These are phyloP conservation scores for Boletus rubescentipes DNA, from an alignment of 768 basidiomycete species.

Conservation along the genomic window DNA sequence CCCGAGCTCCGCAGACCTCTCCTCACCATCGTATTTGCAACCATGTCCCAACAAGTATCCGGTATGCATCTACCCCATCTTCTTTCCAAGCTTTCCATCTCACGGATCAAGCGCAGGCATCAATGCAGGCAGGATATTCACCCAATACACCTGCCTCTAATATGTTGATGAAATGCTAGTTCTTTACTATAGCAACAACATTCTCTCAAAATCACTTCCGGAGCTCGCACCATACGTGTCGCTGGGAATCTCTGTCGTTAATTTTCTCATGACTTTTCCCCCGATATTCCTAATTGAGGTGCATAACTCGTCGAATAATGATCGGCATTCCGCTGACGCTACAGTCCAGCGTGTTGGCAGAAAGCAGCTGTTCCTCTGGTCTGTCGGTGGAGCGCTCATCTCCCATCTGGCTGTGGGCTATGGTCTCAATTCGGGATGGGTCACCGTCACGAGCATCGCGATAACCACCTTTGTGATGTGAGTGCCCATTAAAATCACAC, in stretches of 20 bases:
- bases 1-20: slow-evolving; percentile 62
- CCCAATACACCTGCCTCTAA: neutral
- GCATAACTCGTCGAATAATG: slow-evolving; percentile 3
- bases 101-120: slow-evolving; percentile 48
- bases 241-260: slow-evolving; percentile 80
- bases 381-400: slow-evolving; percentile 61
- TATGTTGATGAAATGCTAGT: slow-evolving; percentile 42
- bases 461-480: slow-evolving; percentile 83
- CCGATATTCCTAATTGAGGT: slow-evolving; percentile 88
- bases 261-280: slow-evolving; percentile 73
- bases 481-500: slow-evolving; percentile 22
- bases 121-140: slow-evolving; percentile 57
- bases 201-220: slow-evolving; percentile 78
- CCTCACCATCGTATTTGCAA: slow-evolving; percentile 63
- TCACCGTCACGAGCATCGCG: slow-evolving; percentile 64
- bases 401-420: slow-evolving; percentile 69
- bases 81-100: neutral
- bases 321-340: slow-evolving; percentile 1
- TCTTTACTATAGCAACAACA: slow-evolving; percentile 88
- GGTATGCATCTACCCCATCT: slow-evolving; percentile 39
- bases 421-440: slow-evolving; percentile 62
- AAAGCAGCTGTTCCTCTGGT: slow-evolving; percentile 63
- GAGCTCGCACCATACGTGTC: slow-evolving; percentile 80
- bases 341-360: slow-evolving; percentile 65
- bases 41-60: slow-evolving; percentile 79